phyloP scores from a whole-genome alignment of 257 asterid species.

The Jacaranda mimosifolia region DNA sequence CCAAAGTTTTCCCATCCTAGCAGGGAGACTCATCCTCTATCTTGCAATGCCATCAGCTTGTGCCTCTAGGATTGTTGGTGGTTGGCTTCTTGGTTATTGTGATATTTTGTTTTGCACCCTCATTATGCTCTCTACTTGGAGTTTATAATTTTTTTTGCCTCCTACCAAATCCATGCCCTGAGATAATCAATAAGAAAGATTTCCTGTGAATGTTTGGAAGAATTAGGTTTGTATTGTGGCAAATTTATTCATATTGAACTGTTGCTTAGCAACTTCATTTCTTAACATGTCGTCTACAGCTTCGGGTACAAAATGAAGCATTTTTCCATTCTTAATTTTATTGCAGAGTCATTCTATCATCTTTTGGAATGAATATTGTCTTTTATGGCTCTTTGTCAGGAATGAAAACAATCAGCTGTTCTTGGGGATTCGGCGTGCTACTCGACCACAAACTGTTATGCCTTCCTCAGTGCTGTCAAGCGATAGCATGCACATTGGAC shows the following conservation, averaged over 20 bases:
- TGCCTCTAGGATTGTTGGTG: too few relatives aligned
- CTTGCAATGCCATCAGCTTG: too few relatives aligned
- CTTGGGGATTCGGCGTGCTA: conserved; percentile 90
- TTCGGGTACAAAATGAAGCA: too few relatives aligned
- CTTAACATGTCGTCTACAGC: too few relatives aligned
- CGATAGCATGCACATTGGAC: conserved; percentile 98
- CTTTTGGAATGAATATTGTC: neutral
- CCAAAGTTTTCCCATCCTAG: too few relatives aligned
- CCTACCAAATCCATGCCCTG: neutral
- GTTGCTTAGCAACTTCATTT: too few relatives aligned
- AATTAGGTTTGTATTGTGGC: neutral
- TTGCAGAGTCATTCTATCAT: neutral
- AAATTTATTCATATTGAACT: too few relatives aligned
- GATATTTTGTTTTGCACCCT: too few relatives aligned
- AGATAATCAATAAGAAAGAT: neutral
- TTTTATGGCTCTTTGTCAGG: conserved; percentile 50
- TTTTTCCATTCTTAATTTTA: too few relatives aligned
- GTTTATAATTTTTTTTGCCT: neutral
- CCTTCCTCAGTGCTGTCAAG: conserved; percentile 93
- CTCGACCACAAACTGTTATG: conserved; percentile 88
- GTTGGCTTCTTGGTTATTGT: too few relatives aligned
- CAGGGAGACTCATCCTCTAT: too few relatives aligned
- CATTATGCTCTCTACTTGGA: too few relatives aligned
- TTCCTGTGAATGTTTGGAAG: neutral
- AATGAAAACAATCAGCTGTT: conserved; percentile 84